Evolutionary conservation across 1,284 basidiomycete species (phyloP), one percentile per base, ranked within the genome.

Genomic region (Ustilago hordei): DNA sequence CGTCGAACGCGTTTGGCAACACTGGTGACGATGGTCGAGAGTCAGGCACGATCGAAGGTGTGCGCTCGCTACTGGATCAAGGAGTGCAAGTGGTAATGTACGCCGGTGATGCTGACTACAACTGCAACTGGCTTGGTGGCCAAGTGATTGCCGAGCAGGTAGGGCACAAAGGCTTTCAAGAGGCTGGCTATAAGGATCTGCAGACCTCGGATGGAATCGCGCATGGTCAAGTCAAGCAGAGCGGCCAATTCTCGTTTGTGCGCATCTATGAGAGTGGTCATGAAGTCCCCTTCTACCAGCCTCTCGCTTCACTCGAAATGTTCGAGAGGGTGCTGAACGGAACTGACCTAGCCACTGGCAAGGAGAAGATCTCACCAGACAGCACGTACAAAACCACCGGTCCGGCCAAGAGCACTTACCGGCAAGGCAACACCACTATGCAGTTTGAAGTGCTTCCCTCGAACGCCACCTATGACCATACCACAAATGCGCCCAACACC

Each of bases 281-380:
- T 61, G 77, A 81, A 39, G 71, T 81, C 2, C 77, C 81, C 0
- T 82, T 81, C 69, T 82, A 82, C 53, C 79, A 80, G 68, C 79
- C 79, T 15, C 32, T 68, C 4, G 74, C 77, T 11, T 48, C 79
- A 9, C 60, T 81, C 8, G 70, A 74, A 35, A 54, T 82, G 52
- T 72, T 81, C 9, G 55, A 79, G 17, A 61, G 81, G 12, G 68
- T 76, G 8, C 48, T 82, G 28, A 60, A 62, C 38, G 41, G 68
- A n/a, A 60, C 47, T 9, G 78, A 81, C 45, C 60, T 81, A 4
- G 80, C 78, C 2, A 80, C 78, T 0, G 80, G 80, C 5, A 54
- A 63, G 23, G 45, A 47, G 11, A 64, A 59, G 53, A 59, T 71
- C 47, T 13, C 59, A 4, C 8, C 19, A n/a, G 48, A 34, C 36